Evolutionary conservation across 106 monocot genomes (phyloP).

Genomic region (Vanilla planifolia): DNA sequence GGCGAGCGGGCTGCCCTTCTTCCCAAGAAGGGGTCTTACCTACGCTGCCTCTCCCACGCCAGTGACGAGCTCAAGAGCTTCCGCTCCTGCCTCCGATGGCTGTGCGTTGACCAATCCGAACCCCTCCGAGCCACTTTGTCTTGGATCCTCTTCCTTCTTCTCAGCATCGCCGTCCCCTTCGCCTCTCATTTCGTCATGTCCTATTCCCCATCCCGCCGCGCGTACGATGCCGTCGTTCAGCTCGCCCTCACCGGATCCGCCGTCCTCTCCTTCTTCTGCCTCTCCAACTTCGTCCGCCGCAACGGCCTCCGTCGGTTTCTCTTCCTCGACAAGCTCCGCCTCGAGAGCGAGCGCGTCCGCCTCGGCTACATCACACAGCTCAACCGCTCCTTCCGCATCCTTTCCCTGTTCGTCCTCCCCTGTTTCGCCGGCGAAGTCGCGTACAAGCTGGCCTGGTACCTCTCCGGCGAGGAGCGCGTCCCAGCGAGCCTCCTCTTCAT

Average conservation of each 20-base stretch:
- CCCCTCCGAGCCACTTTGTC: slow-evolving; percentile 15
- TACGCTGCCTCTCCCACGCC: slow-evolving; percentile 40
- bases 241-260: slow-evolving; percentile 45
- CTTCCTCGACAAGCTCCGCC: slow-evolving; percentile 62
- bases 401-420: slow-evolving; percentile 60
- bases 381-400: slow-evolving; percentile 45
- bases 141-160: slow-evolving; percentile 55
- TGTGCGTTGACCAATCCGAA: slow-evolving; percentile 69
- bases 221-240: slow-evolving; percentile 62
- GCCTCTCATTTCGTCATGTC: slow-evolving; percentile 34
- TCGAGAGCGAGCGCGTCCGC: slow-evolving; percentile 63
- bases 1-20: neutral
- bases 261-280: slow-evolving; percentile 51
- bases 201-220: slow-evolving; percentile 21
- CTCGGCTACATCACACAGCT: slow-evolving; percentile 57
- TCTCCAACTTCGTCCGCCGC: slow-evolving; percentile 43
- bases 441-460: slow-evolving; percentile 76
- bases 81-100: slow-evolving; percentile 72
- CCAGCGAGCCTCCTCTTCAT: slow-evolving; percentile 20
- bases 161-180: slow-evolving; percentile 41
- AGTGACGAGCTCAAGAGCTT: slow-evolving; percentile 82
- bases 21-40: slow-evolving; percentile 11
- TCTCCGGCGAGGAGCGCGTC: slow-evolving; percentile 18
- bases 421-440: slow-evolving; percentile 44
- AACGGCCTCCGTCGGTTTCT: slow-evolving; percentile 77